Evolutionary conservation across 1,139 yeast species (phyloP), one percentile per base, ranked within the genome.

Genomic region (Debaryomyces subglobosus): DNA sequence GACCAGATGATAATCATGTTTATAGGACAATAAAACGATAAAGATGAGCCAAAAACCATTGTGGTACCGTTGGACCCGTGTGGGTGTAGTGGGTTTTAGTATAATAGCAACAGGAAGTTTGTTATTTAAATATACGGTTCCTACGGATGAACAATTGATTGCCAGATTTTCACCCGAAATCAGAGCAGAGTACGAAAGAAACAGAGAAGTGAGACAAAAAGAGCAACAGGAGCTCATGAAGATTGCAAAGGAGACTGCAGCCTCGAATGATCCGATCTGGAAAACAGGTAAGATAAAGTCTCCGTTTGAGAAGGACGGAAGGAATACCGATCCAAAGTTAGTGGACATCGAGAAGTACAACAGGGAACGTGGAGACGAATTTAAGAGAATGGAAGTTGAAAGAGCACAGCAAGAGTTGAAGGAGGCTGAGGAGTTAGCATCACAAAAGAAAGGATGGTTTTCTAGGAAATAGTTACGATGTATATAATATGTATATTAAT

Each of bases 101-200:
- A 84, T 90, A 21, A 71, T 88, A 10, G 88, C 85, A 2, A 61
- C 82, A 0, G 97, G 97, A 6, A 81, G 84, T 1, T 53, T 87
- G 4, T 71, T 86, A 23, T 86, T 69, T 68, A 85, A 82, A 53
- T 87, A 81, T 63, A 82, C 92, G 3, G 85, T 90, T 0, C 97
- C 97, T 1, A 79, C 94, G 0, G 96, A 89, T 57, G 96, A 90
- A 57, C 80, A 91, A 61, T 68, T 91, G 47, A 78, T 91, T 39
- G 81, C 84, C 16, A 68, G 78, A 45, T 78, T 91, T 56, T 88
- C 96, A 3, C 97, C 97, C 0, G 96, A 91, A 61, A 71, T 90
- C 44, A 75, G 91, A 54, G 85, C 84, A 12, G 86, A 87, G 51
- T 89, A 89, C 62, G 94, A 88, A 60, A 72, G 76, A 48, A 86